These are phyloP conservation scores for Ceratopteris richardii DNA, from an alignment of 75 land plant species.

Conservation along the genomic window DNA sequence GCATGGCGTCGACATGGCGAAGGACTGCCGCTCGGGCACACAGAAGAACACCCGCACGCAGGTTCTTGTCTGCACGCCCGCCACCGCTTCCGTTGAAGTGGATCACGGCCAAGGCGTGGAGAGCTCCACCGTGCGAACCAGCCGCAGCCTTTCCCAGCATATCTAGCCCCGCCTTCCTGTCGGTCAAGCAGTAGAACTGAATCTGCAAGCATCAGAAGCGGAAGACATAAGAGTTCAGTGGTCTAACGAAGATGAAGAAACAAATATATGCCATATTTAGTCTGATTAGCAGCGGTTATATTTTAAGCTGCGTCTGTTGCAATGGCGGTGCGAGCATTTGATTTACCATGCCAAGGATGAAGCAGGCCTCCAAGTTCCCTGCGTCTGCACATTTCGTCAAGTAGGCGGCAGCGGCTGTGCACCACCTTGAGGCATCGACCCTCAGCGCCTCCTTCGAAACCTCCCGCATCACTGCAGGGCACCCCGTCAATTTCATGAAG, in stretches of 20 bases:
- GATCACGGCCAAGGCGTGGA: slow-evolving; percentile 10
- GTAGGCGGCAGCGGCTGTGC: slow-evolving; percentile 45
- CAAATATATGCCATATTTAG: not conserved
- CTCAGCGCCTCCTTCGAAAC: slow-evolving; percentile 22
- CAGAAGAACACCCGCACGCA: slow-evolving; percentile 8
- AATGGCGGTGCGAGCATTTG: not conserved
- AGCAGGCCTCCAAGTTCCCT: slow-evolving; percentile 57
- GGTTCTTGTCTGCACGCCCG: slow-evolving; percentile 5
- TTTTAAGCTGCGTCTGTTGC: not conserved
- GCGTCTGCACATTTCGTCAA: slow-evolving; percentile 41
- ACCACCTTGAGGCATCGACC: slow-evolving; percentile 48
- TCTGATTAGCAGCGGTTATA: not conserved
- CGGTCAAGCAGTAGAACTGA: slow-evolving; percentile 56
- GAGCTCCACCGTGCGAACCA: slow-evolving; percentile 10
- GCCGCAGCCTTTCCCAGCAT: slow-evolving; percentile 9
- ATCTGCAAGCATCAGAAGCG: too few species aligned
- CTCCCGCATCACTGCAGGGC: slow-evolving; percentile 35
- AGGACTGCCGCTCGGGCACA: slow-evolving; percentile 14
- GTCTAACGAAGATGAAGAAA: not conserved
- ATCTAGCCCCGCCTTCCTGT: slow-evolving; percentile 24
- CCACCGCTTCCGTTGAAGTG: slow-evolving; percentile 14
- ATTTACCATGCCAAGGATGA: slow-evolving; percentile 57
- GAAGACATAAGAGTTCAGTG: too few species aligned
- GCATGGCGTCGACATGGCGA: slow-evolving; percentile 73
- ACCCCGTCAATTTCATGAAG: slow-evolving; percentile 30